phyloP scores from a whole-genome alignment of 495 filamentous ascomycete species.

The Rostrohypoxylon terebratum region DNA sequence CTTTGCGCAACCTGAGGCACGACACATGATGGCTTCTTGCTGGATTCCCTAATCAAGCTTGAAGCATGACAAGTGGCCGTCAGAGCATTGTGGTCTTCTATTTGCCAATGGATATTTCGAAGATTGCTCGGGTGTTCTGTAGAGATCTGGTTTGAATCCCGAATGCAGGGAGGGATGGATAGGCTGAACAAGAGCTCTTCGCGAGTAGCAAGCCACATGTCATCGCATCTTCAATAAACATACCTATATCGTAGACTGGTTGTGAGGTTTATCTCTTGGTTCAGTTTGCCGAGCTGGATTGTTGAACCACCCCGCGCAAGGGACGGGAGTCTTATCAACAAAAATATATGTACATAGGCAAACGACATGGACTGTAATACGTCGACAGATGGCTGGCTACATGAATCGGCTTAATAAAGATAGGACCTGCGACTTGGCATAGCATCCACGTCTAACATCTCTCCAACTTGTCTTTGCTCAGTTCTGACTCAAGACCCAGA shows the following conservation, averaged over 20 bases:
- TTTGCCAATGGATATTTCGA: neutral
- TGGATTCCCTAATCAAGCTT: neutral
- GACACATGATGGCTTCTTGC: conserved; percentile 13
- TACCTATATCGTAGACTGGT: neutral
- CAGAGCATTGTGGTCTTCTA: neutral
- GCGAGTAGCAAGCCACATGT: neutral
- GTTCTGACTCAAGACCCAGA: conserved; percentile 5
- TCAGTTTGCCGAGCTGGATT: conserved; percentile 12
- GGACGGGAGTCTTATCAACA: conserved; percentile 5
- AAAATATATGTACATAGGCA: conserved; percentile 8
- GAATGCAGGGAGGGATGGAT: neutral
- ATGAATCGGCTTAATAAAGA: conserved; percentile 12
- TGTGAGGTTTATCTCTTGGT: neutral
- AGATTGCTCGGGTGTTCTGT: neutral
- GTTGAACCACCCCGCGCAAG: neutral
- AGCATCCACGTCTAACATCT: neutral
- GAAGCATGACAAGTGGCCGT: neutral
- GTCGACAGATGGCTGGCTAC: neutral
- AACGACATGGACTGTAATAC: conserved; percentile 2
- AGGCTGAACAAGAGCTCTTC: neutral
- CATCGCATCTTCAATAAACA: neutral
- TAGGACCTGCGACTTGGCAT: neutral
- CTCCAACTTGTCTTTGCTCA: neutral
- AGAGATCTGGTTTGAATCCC: neutral
- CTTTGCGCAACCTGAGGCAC: conserved; percentile 3